A percentile compares a stretch with the other conserved stretches of the same genome.
phyloP scores from a whole-genome alignment of 2,329 filamentous ascomycete genomes.

The Diaporthe sp. region DNA sequence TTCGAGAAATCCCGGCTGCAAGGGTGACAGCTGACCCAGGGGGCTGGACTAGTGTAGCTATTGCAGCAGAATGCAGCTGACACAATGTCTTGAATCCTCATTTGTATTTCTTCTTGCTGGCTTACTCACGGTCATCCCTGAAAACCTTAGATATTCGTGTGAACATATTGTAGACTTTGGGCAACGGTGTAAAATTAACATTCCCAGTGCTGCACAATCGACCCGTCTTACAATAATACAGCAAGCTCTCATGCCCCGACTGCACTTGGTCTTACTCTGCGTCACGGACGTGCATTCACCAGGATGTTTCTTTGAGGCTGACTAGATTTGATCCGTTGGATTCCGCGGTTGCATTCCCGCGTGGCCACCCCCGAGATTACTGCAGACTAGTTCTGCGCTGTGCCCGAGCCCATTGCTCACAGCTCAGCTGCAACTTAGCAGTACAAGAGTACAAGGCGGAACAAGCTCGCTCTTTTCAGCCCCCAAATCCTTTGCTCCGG shows the following conservation, averaged over 20 bases:
- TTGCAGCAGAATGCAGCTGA: background rate
- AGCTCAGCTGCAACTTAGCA: background rate
- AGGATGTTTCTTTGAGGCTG: background rate
- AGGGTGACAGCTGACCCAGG: slow-evolving; percentile 12
- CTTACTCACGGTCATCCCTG: background rate
- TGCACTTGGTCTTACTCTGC: background rate
- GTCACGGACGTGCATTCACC: background rate
- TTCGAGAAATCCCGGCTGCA: slow-evolving; percentile 21
- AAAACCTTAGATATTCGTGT: background rate
- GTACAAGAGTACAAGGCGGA: background rate
- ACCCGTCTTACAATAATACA: slow-evolving; percentile 6
- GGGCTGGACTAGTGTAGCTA: background rate
- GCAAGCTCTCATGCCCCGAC: background rate
- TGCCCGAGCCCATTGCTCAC: background rate
- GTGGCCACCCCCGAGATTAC: slow-evolving; percentile 27
- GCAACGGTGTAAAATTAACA: background rate
- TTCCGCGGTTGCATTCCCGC: slow-evolving; percentile 20
- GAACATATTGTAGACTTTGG: background rate
- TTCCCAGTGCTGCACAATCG: background rate
- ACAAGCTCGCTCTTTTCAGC: background rate
- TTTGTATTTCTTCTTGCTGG: background rate
- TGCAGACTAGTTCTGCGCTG: background rate
- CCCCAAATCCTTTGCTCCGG: background rate
- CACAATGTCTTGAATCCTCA: background rate
- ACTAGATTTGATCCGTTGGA: background rate